Evolutionary conservation across 1,139 yeast species (phyloP).

Genomic region (Taphrina populina): DNA sequence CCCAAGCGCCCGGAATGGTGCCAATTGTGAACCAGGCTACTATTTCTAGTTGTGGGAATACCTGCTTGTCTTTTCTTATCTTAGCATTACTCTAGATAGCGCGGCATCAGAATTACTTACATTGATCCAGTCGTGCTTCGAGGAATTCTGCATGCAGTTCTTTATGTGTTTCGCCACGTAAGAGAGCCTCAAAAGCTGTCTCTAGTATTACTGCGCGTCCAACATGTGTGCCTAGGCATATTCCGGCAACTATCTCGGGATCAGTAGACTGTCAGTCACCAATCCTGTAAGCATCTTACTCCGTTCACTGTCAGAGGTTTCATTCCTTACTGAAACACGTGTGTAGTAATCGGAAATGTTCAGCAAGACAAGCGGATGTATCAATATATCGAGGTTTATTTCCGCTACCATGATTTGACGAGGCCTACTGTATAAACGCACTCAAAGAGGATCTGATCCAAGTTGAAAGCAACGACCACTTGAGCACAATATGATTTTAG

Average conservation of each 20-base stretch:
- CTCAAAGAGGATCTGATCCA: too few relatives aligned
- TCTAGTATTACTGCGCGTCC: slow-evolving; percentile 15
- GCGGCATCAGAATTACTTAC: background rate
- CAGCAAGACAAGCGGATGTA: slow-evolving; percentile 27
- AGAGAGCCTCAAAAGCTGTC: slow-evolving; percentile 5
- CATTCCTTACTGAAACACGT: background rate
- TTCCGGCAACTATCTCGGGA: slow-evolving; percentile 9
- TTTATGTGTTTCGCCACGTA: background rate
- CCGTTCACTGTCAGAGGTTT: background rate
- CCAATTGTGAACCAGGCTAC: slow-evolving; percentile 7
- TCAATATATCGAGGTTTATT: slow-evolving; percentile 1
- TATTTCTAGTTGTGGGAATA: slow-evolving; percentile 13
- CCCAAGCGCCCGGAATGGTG: background rate
- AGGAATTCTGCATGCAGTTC: slow-evolving; percentile 6
- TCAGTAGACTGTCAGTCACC: background rate
- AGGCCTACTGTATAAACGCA: too few relatives aligned
- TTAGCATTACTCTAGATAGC: background rate
- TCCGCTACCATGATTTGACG: slow-evolving; percentile 25
- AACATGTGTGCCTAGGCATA: slow-evolving; percentile 20
- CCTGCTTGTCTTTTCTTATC: slow-evolving; percentile 12
- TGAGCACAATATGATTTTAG: too few relatives aligned
- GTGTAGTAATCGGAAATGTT: slow-evolving; percentile 22
- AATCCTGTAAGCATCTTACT: background rate
- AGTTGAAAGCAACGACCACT: too few relatives aligned
- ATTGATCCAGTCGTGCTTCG: slow-evolving; percentile 19